These are phyloP conservation scores for Lunasporangiospora selenospora DNA, from an alignment of 192 early-diverging fungal species.

Conservation along the genomic window DNA sequence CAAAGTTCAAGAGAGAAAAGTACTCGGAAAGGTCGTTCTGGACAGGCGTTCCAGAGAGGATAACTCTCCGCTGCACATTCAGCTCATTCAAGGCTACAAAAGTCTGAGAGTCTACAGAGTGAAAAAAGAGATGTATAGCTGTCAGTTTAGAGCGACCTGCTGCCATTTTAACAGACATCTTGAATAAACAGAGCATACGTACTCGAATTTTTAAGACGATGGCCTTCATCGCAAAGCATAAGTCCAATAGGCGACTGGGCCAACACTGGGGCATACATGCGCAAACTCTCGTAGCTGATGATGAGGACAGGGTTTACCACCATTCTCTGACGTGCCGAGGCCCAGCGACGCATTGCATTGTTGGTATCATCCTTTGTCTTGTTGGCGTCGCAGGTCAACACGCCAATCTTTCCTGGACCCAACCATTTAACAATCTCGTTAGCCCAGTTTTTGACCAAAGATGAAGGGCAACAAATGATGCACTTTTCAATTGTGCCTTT, in stretches of 20 bases:
- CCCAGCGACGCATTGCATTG: slow-evolving; percentile 81
- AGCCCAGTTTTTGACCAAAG: slow-evolving; percentile 97
- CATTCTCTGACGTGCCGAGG: slow-evolving; percentile 81
- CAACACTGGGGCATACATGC: slow-evolving; percentile 80
- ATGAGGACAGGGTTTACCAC: slow-evolving; percentile 93
- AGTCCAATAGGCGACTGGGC: slow-evolving; percentile 86
- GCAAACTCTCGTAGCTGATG: slow-evolving; percentile 96
- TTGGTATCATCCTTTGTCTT: slow-evolving; percentile 86
- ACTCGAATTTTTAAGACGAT: slow-evolving; percentile 92
- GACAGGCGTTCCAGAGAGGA: slow-evolving; percentile 95
- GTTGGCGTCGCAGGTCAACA: slow-evolving; percentile 90
- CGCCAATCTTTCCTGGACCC: slow-evolving; percentile 79
- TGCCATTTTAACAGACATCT: no score
- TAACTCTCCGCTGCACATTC: slow-evolving; percentile 91
- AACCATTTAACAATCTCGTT: slow-evolving; percentile 98
- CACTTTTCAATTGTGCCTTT: slow-evolving; percentile 96
- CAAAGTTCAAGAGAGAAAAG: slow-evolving; percentile 93
- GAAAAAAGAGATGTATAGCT: slow-evolving; percentile 8
- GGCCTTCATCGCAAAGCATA: slow-evolving; percentile 97
- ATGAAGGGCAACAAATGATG: slow-evolving; percentile 96
- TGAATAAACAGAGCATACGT: background rate
- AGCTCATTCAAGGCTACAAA: slow-evolving; percentile 83
- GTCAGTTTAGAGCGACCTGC: no score
- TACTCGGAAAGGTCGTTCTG: slow-evolving; percentile 91
- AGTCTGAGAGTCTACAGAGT: slow-evolving; percentile 68